Evolutionary conservation across 2,329 filamentous ascomycete genomes (phyloP), one percentile per base, ranked within the genome.

Genomic region (Parastagonospora nodorum): DNA sequence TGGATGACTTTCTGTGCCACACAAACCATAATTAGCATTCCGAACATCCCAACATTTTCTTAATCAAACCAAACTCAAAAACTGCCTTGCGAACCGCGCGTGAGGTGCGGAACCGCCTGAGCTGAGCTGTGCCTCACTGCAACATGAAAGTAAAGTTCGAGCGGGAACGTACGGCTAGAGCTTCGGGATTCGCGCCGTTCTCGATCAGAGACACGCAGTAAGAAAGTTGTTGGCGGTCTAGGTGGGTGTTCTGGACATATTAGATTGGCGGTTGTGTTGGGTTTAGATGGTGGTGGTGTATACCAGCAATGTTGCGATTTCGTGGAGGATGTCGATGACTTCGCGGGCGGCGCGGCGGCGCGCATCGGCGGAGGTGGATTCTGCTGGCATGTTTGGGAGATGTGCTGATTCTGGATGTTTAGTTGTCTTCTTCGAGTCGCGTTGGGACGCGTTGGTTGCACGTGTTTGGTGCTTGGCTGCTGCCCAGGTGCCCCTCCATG

Each of bases 191-290:
- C 28, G 97, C 91, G 11, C 94, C 94, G 69, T 96, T 96, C 76
- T 99, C 94, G 63, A 99, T 95, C 74, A 99, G 84, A 46, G 92
- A 96, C 53, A 97, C 93, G 75, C 94, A 99, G 57, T 97, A 90
- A 2, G 92, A 96, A 14, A 99, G 81, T 15, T 92, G 92, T 46
- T 92, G 88, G 29, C 93, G 87, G 74, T 97, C 92, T 39, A 99
- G 86, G 58, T 96, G 85, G 55, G 93, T 96, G 77, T 97, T 97
- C 93, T 97, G 53, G 15, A 24, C 32, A 31, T 52, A 9, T 28
- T 48, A 29, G 48, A 42, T 44, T 28, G 12, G 37, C 28, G 19
- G 16, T 31, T 16, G 32, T 35, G 33, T 30, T 30, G 31, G 28
- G 32, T 14, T n/a, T 16, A 27, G 27, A 28, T 42, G 43, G 33